Evolutionary conservation across 2,329 filamentous ascomycete species (phyloP).

Genomic region (Tolypocladium nubicola): DNA sequence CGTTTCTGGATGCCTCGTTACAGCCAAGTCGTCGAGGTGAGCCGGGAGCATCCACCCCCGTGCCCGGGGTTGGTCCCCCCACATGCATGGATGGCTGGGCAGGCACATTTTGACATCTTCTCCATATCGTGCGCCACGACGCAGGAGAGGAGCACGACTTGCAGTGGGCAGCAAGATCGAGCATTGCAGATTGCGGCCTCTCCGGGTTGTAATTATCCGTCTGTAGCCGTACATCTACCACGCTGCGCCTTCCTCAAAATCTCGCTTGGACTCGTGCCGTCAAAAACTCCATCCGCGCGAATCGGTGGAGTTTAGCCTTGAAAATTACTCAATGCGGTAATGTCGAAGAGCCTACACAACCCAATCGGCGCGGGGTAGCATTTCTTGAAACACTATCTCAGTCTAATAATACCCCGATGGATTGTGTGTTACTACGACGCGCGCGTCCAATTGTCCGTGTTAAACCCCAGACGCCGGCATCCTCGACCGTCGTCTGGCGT

Average conservation of each 20-base stretch:
- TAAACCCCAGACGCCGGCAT: not conserved
- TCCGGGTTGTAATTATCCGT: not conserved
- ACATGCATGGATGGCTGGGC: not conserved
- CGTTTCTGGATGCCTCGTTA: not conserved
- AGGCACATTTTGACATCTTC: not conserved
- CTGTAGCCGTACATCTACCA: no score
- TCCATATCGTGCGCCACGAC: not conserved
- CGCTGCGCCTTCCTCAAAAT: not conserved
- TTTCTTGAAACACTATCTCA: not conserved
- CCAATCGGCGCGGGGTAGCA: not conserved
- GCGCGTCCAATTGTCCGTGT: not conserved
- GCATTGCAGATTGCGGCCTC: no score
- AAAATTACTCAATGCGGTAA: not conserved
- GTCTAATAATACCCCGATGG: not conserved
- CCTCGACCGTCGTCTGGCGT: not conserved
- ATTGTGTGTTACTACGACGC: not conserved
- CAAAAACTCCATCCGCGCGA: not conserved
- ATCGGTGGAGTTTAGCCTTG: not conserved
- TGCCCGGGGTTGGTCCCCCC: not conserved
- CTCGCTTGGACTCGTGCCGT: not conserved
- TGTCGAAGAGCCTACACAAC: not conserved
- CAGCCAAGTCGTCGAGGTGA: not conserved
- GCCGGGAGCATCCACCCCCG: not conserved
- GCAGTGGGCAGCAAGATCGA: not conserved
- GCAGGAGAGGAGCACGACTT: not conserved